phyloP scores from a whole-genome alignment of 108 stramenopile species.

The Stephanodiscus triporus region DNA sequence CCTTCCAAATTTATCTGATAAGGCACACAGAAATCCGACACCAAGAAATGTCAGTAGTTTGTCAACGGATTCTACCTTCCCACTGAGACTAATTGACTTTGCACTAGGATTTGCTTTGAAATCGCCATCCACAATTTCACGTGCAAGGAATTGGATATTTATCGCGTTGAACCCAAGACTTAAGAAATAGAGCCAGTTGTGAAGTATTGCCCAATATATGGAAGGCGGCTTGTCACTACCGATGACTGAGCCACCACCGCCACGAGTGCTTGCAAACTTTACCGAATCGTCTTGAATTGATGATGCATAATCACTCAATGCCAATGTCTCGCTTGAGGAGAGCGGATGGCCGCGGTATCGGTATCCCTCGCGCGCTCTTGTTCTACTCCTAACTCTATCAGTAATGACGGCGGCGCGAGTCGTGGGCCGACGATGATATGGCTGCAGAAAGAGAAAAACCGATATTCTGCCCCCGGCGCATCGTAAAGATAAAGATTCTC shows the following conservation, averaged over 20 bases:
- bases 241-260: neutral
- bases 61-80: slow-evolving; percentile 32
- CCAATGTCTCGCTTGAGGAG: neutral
- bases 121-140: slow-evolving; percentile 32
- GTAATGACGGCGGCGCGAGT: neutral
- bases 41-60: slow-evolving; percentile 28
- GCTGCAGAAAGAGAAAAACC: neutral
- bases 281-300: neutral
- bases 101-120: slow-evolving; percentile 18
- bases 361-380: neutral
- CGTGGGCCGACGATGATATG: neutral
- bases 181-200: slow-evolving; percentile 38
- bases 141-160: slow-evolving; percentile 28
- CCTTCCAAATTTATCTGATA: slow-evolving; percentile 24
- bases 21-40: slow-evolving; percentile 18
- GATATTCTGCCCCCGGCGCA: neutral
- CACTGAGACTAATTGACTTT: slow-evolving; percentile 6
- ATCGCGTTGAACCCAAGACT: slow-evolving; percentile 32
- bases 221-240: slow-evolving; percentile 12
- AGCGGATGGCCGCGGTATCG: neutral
- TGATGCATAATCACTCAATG: neutral
- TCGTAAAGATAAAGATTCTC: too few relatives aligned
- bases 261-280: neutral
- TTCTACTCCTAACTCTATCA: neutral
- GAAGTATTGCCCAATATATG: slow-evolving; percentile 21